These are phyloP conservation scores for Plasmodium blacklocki DNA, from an alignment of 169 alveolate genomes.

Conservation along the genomic window DNA sequence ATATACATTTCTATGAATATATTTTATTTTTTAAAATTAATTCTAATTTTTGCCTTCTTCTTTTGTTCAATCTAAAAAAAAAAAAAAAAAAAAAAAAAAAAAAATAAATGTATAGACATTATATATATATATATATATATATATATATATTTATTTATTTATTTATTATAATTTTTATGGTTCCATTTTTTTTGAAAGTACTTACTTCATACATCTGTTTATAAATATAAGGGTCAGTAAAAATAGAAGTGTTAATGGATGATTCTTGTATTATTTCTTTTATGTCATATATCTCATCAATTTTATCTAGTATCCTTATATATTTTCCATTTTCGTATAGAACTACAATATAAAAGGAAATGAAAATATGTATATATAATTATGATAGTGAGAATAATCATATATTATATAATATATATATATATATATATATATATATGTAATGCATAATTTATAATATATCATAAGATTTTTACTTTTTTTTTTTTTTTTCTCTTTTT, in stretches of 20 bases:
- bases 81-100: too few relatives aligned
- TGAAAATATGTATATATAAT: slow-evolving; percentile 1
- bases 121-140: too few relatives aligned
- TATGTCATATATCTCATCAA: slow-evolving; percentile 13
- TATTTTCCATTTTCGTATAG: slow-evolving; percentile 25
- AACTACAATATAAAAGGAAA: slow-evolving; percentile 13
- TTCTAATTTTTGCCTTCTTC: neutral
- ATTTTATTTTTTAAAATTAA: too few relatives aligned
- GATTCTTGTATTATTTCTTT: slow-evolving; percentile 29
- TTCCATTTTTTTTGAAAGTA: neutral
- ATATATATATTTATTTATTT: too few relatives aligned
- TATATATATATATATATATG: neutral
- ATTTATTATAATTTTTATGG: too few relatives aligned
- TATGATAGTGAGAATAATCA: neutral
- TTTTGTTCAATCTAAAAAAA: too few relatives aligned
- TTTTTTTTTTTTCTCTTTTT: neutral
- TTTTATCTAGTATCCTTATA: slow-evolving; percentile 25
- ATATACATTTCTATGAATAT: too few relatives aligned
- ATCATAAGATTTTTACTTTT: neutral
- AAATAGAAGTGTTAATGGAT: slow-evolving; percentile 31
- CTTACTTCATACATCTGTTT: slow-evolving; percentile 58
- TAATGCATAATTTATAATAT: too few relatives aligned
- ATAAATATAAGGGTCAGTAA: slow-evolving; percentile 44
- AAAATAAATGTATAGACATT: too few relatives aligned
- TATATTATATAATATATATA: neutral